Percentiles rank a stretch among this genome's conserved stretches.
phyloP scores from a whole-genome alignment of 148 eudicot genomes.

The Cornus controversa region DNA sequence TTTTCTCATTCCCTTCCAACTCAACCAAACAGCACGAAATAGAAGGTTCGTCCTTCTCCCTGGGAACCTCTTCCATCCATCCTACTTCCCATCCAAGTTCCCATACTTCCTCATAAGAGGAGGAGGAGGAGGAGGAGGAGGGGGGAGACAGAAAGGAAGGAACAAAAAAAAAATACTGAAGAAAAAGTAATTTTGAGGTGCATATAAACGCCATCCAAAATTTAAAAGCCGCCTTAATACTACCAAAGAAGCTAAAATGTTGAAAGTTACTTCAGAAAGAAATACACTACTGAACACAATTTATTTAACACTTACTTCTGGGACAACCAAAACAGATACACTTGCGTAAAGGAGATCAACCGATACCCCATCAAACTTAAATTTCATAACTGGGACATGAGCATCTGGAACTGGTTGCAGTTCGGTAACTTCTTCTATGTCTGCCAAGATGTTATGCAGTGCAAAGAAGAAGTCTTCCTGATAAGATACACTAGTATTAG shows the following conservation, averaged over 20 bases:
- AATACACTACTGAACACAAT: neutral
- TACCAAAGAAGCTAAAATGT: neutral
- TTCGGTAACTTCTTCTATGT: slow-evolving; percentile 76
- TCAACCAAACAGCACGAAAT: no score
- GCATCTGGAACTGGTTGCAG: slow-evolving; percentile 87
- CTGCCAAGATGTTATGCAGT: slow-evolving; percentile 49
- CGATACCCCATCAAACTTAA: slow-evolving; percentile 72
- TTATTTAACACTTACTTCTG: slow-evolving; percentile 57
- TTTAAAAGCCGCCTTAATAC: neutral
- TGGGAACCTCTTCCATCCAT: no score
- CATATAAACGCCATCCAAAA: neutral
- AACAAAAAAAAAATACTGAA: neutral
- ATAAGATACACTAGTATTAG: neutral
- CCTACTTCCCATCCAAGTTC: no score
- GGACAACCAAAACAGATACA: slow-evolving; percentile 62
- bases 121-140: no score
- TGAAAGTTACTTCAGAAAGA: neutral
- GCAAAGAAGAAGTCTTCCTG: slow-evolving; percentile 71
- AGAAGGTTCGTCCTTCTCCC: no score
- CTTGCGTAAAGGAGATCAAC: slow-evolving; percentile 90
- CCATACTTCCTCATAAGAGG: no score
- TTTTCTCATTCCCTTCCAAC: neutral
- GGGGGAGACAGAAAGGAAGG: no score
- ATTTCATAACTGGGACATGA: slow-evolving; percentile 87
- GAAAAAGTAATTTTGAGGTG: neutral